Conservation (phyloP, 495 filamentous ascomycete species). For the Aspergillus bertholletiae region DNA sequence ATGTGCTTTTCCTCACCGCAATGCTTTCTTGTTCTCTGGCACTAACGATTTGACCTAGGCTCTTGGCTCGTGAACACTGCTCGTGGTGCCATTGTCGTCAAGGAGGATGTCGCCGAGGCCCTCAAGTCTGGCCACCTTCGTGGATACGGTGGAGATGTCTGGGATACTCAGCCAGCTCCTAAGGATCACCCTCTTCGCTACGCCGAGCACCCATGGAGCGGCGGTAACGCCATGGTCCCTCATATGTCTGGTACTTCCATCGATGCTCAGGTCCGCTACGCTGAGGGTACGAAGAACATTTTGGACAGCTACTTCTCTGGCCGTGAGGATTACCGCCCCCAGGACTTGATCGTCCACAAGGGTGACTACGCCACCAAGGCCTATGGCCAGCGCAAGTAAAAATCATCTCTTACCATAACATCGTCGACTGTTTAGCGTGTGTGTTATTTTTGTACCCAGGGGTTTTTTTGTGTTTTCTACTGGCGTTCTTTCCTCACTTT, state of each 20-base stretch:
- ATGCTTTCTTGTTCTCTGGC: too few species aligned
- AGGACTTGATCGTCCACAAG: constrained; percentile 89
- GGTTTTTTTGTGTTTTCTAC: too few species aligned
- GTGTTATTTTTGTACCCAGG: too few species aligned
- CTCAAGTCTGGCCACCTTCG: constrained; percentile 90
- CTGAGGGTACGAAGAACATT: constrained; percentile 83
- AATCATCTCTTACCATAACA: too few species aligned
- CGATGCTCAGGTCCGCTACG: constrained; percentile 95
- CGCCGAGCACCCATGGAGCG: constrained; percentile 91
- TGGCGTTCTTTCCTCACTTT: too few species aligned
- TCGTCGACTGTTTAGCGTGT: too few species aligned
- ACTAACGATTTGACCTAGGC: too few species aligned
- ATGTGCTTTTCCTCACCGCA: constrained; percentile 28
- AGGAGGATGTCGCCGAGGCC: constrained; percentile 96
- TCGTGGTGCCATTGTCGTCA: constrained; percentile 97
- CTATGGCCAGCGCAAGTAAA: constrained; percentile 83
- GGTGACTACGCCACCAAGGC: constrained; percentile 96
- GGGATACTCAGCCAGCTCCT: constrained; percentile 91
- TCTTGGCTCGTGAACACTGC: constrained; percentile 98
- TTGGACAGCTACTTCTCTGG: constrained; percentile 87
- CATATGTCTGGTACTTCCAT: constrained; percentile 98
- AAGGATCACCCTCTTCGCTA: constrained; percentile 91
- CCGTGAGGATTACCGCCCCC: constrained; percentile 75
- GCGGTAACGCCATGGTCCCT: constrained; percentile 96
- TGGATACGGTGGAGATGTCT: constrained; percentile 95